Percentiles rank a stretch among this genome's conserved stretches.
These are phyloP conservation scores for Nannochloris sp. DNA, from an alignment of 139 green algal species.

Conservation along the genomic window DNA sequence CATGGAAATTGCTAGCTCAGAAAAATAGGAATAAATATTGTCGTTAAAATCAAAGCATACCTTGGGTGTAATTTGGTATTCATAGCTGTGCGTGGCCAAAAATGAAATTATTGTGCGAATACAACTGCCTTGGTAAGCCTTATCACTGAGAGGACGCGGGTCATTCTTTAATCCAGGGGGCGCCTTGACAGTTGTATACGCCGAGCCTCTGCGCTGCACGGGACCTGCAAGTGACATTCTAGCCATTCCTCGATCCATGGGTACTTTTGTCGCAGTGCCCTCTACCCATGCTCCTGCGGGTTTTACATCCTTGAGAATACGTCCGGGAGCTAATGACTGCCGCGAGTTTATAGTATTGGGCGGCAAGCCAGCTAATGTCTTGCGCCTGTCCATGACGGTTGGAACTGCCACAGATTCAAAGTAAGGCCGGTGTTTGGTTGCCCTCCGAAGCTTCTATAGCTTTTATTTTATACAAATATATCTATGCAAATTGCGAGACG, in stretches of 20 bases:
- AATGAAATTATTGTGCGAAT: constrained; percentile 73
- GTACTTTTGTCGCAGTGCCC: constrained; percentile 9
- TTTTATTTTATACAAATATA: no score
- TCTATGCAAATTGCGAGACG: no score
- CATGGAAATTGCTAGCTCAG: no score
- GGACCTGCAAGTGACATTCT: constrained; percentile 40
- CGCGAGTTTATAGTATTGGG: constrained; percentile 45
- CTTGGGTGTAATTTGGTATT: constrained; percentile 70
- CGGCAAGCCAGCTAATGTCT: constrained; percentile 63
- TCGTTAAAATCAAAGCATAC: no score
- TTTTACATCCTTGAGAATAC: constrained; percentile 29
- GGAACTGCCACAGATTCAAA: background rate
- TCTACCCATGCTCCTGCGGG: background rate
- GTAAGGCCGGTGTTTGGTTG: no score
- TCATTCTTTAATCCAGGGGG: constrained; percentile 47
- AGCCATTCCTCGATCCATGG: constrained; percentile 12
- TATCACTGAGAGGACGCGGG: constrained; percentile 69
- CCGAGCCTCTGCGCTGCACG: constrained; percentile 37
- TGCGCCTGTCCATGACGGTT: constrained; percentile 47
- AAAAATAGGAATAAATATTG: no score
- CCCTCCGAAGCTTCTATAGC: no score
- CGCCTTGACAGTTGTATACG: constrained; percentile 41
- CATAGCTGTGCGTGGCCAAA: constrained; percentile 72
- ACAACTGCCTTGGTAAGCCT: constrained; percentile 62
- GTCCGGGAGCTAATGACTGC: constrained; percentile 23